Percentiles rank a stretch among this genome's conserved stretches.
Conservation (phyloP, 306 rosid species). For the Hippophae gyantsensis region DNA sequence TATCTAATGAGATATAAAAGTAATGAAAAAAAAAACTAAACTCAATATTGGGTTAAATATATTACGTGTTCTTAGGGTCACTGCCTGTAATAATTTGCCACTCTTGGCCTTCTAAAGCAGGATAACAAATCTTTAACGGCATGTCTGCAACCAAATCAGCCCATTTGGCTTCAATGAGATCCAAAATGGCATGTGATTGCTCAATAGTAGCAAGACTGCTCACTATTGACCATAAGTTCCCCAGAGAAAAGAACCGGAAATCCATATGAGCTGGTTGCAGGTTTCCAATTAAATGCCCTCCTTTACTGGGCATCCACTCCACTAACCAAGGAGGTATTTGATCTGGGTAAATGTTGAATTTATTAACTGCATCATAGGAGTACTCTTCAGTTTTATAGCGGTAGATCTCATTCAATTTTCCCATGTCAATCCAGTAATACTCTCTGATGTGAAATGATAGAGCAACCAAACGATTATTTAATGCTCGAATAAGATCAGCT, state of each 20-base stretch:
- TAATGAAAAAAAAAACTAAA: background rate
- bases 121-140: conserved; percentile 86
- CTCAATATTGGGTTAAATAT: conserved; percentile 7
- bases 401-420: conserved; percentile 68
- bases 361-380: conserved; percentile 79
- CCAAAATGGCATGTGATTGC: conserved; percentile 73
- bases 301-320: conserved; percentile 78
- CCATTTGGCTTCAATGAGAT: conserved; percentile 83
- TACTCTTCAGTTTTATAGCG: conserved; percentile 85
- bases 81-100: conserved; percentile 87
- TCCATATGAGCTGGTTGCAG: conserved; percentile 97
- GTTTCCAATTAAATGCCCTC: conserved; percentile 81
- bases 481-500: conserved; percentile 60
- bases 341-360: conserved; percentile 84
- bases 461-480: conserved; percentile 75
- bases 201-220: conserved; percentile 54
- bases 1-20: conserved; percentile 8
- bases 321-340: conserved; percentile 78
- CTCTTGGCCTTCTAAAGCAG: conserved; percentile 81
- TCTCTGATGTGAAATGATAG: conserved; percentile 78
- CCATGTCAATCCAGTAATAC: conserved; percentile 77
- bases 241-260: conserved; percentile 77
- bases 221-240: conserved; percentile 69
- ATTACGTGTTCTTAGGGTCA: conserved; percentile 81
- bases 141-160: conserved; percentile 71